Base-by-base conservation (phyloP, 805 yeast genomes). In the Scheffersomyces coipomensis region DNA sequence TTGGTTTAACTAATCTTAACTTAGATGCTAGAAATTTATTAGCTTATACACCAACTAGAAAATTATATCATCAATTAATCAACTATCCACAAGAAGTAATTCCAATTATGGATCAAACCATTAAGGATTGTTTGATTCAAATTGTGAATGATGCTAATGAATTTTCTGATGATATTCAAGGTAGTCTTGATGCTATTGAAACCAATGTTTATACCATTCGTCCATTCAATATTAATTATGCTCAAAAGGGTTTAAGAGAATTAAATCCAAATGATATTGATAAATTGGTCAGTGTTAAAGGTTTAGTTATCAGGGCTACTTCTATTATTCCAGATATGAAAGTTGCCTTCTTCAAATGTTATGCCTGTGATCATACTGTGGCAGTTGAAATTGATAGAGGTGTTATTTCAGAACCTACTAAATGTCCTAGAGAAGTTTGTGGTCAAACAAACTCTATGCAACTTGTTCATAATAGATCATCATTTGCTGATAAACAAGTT, bases 301-400 rank as follows among this genome's bases (percentile, higher is more conserved):
- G 99, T 16, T 73, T 93, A 32, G 95, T 89, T 0, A 69, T 93
- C 37, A 76, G 99, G 52, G 74, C 96, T 5, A 88, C 97, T 6
- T 80, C 97, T 10, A 81, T 93, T 26, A 88, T 93, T 36, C 99
- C 99, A 10, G 99, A 93, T 60, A 93, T 93, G 99, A 90, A 89
- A 58, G 88, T 85, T 34, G 97, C 98, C 0, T 91, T 91, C 55
- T 93, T 93, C 78, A 86, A 83, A 65, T 93, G 99, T 67, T 85
- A 81, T 44, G 95, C 93, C 16, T 93, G 99, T 67, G 91, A 86
- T 48, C 98, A 93, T 63, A 86, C 97, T 0, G 78, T 84, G 33
- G 86, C 85, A 0, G 95, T 90, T 13, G 96, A 88, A 56, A 88
- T 91, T 51, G 98, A 91, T 62, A 75, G 98, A 48, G 99, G 99